Base-by-base conservation (phyloP, 106 monocot species). In the Vanilla planifolia region DNA sequence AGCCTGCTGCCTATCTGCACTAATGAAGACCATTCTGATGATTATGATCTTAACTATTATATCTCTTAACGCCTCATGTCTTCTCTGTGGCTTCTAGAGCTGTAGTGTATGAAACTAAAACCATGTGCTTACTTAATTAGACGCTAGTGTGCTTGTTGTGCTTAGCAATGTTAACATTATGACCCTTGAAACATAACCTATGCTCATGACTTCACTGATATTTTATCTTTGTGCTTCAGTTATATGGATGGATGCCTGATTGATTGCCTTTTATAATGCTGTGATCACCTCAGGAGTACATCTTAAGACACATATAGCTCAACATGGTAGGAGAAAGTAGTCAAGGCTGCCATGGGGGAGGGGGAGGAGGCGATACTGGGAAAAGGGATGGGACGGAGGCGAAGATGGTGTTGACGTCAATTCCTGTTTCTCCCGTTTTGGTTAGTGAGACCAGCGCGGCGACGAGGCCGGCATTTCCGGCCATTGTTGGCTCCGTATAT, bases 321-420 rank as follows among this genome's bases (percentile, higher is more conserved):
- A n/a, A n/a, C n/a, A n/a, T n/a, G n/a, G n/a, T n/a, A n/a, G n/a
- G n/a, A n/a, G n/a, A n/a, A n/a, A n/a, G n/a, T n/a, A n/a, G n/a
- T 69, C 28, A 70, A 26, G 92, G 92, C 64, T 66, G 69, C 92
- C 92, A 92, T 19, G 86, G 69, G 1, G 80, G 13, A 0, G 92
- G 83, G 1, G 92, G 92, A 0, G 92, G 92, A 0, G 86, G 72
- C 3, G 69, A 11, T 4, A 40, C 27, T 0, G 92, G 83, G 35
- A 57, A 80, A 23, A 80, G 59, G 4, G 92, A 78, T 3, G 78
- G 78, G 56, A 92, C 67, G 4, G 73, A 62, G 0, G 77, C 63
- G 60, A 92, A 92, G 0, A 92, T 86, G 33, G 80, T 68, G 46
- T 87, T 84, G 70, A 65, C 83, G 35, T 92, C 92, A 22, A 92